Percentiles rank a stretch among this genome's conserved stretches.
Evolutionary conservation across 2,329 filamentous ascomycete species (phyloP).

Genomic region (Hypomyces perniciosus): DNA sequence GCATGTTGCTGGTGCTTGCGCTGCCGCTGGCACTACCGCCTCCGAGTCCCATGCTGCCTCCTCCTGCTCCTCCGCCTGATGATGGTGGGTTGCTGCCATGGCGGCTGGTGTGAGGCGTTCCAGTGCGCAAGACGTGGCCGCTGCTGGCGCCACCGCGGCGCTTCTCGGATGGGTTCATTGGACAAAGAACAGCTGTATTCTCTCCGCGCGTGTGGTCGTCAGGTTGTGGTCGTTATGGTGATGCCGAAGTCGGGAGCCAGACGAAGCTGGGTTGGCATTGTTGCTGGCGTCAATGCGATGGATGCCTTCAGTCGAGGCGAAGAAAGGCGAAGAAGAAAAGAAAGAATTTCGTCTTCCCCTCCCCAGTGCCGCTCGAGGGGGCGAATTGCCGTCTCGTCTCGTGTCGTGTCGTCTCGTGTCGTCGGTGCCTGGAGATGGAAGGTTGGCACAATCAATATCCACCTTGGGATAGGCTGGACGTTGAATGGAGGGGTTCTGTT

Average conservation of each 20-base stretch:
- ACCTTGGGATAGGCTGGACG: no score
- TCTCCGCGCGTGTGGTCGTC: constrained; percentile 13
- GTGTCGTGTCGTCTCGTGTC: no score
- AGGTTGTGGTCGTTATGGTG: constrained; percentile 16
- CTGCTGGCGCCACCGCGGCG: constrained; percentile 31
- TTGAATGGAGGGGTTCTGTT: no score
- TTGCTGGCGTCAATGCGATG: constrained; percentile 19
- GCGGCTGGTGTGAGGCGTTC: constrained; percentile 15
- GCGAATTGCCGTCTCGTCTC: no score
- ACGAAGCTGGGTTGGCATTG: constrained; percentile 25
- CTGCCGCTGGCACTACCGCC: constrained; percentile 20
- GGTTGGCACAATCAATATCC: no score
- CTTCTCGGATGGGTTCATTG: constrained; percentile 40
- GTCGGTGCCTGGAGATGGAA: no score
- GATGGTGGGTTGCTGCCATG: constrained; percentile 8
- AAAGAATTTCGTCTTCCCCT: no score
- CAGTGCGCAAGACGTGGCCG: constrained; percentile 19
- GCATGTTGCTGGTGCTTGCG: constrained; percentile 22
- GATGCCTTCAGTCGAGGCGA: constrained; percentile 1
- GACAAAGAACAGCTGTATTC: neutral
- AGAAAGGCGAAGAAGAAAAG: neutral
- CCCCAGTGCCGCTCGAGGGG: no score
- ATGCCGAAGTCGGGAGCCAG: constrained; percentile 22
- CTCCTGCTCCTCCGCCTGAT: constrained; percentile 6
- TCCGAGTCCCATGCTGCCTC: neutral